Conservation (phyloP, 1,284 basidiomycete species). For the Exsudoporus floridanus region DNA sequence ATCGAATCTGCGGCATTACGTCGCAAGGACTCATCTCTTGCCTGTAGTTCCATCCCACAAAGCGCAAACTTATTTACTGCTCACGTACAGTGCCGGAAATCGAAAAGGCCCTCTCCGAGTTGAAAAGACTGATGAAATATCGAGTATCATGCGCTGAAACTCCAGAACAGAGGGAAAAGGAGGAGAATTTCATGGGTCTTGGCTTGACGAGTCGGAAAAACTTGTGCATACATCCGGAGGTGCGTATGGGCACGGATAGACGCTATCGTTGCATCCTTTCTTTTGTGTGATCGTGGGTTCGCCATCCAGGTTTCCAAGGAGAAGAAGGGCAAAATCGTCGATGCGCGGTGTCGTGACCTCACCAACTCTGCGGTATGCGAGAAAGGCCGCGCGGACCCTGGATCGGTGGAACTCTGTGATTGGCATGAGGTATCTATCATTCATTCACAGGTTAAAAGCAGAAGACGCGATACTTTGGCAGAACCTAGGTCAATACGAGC, state of each 20-base stretch:
- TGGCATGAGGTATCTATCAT: slow-evolving; percentile 84
- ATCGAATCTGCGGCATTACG: neutral
- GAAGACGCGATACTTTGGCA: slow-evolving; percentile 29
- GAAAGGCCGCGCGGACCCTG: slow-evolving; percentile 85
- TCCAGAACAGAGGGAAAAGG: slow-evolving; percentile 75
- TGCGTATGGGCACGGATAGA: slow-evolving; percentile 38
- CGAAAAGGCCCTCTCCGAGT: slow-evolving; percentile 95
- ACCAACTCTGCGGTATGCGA: slow-evolving; percentile 86
- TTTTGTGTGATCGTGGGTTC: slow-evolving; percentile 5
- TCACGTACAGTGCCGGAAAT: slow-evolving; percentile 99
- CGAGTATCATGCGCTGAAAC: slow-evolving; percentile 70
- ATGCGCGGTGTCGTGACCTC: slow-evolving; percentile 94
- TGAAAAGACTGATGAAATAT: slow-evolving; percentile 94
- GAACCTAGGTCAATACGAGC: slow-evolving; percentile 78
- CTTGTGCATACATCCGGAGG: slow-evolving; percentile 93
- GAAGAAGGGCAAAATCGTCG: slow-evolving; percentile 97
- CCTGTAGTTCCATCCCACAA: slow-evolving; percentile 82
- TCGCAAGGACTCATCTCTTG: neutral
- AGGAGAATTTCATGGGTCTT: slow-evolving; percentile 83
- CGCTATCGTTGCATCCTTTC: neutral
- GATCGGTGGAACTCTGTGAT: slow-evolving; percentile 88
- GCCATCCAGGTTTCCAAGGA: slow-evolving; percentile 80
- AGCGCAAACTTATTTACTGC: slow-evolving; percentile 96
- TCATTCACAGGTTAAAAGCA: neutral
- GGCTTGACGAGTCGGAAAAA: slow-evolving; percentile 97